Evolutionary conservation across 2,329 filamentous ascomycete species (phyloP).

Genomic region (Fusarium humuli): DNA sequence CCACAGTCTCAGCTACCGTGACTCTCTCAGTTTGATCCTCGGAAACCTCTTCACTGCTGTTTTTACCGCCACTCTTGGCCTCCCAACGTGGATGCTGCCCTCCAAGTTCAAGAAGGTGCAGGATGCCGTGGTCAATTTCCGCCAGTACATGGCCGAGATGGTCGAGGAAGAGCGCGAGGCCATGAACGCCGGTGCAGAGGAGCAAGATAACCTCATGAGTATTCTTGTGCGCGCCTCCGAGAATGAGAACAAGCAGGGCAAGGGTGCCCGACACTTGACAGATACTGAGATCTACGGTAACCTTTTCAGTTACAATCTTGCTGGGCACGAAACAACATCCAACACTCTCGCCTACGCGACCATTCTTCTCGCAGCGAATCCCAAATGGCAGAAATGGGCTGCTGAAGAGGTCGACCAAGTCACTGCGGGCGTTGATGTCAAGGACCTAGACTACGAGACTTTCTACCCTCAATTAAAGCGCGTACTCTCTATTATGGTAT

Average conservation of each 20-base stretch:
- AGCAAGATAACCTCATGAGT: conserved; percentile 37
- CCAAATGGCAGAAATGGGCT: conserved; percentile 59
- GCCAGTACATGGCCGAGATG: conserved; percentile 38
- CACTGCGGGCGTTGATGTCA: conserved; percentile 14
- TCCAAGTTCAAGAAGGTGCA: conserved; percentile 35
- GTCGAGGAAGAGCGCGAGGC: conserved; percentile 29
- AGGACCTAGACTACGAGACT: conserved; percentile 37
- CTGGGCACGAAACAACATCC: conserved; percentile 64
- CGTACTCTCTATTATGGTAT: conserved; percentile 36
- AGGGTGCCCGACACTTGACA: conserved; percentile 44
- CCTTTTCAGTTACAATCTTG: conserved; percentile 61
- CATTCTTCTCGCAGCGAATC: conserved; percentile 58
- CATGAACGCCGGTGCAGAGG: conserved; percentile 19
- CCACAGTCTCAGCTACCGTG: conserved; percentile 35
- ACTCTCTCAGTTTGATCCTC: conserved; percentile 29
- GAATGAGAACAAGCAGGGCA: conserved; percentile 8
- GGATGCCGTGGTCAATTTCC: conserved; percentile 33
- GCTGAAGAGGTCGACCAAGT: conserved; percentile 50
- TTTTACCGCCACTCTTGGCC: conserved; percentile 31
- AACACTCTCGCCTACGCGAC: conserved; percentile 57
- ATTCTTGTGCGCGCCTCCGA: conserved; percentile 38
- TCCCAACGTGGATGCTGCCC: conserved; percentile 24
- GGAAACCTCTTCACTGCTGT: conserved; percentile 34
- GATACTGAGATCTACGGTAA: conserved; percentile 62
- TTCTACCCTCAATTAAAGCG: conserved; percentile 38